phyloP scores from a whole-genome alignment of 1,139 yeast genomes.

The Kurtzmaniella quercitrusa region DNA sequence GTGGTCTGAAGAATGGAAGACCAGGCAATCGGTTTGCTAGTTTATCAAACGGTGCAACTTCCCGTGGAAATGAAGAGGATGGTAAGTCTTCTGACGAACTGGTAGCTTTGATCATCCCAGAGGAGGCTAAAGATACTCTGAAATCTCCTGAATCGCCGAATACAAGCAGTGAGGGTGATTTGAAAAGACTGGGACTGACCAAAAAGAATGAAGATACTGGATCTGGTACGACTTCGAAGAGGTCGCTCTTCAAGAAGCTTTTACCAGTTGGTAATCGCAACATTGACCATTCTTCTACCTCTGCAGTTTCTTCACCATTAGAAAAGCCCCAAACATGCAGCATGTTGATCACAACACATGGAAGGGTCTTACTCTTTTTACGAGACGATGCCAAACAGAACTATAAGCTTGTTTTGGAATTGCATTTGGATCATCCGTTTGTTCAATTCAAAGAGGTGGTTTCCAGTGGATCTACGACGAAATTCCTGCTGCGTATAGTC shows the following conservation, averaged over 20 bases:
- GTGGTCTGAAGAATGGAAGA: constrained; percentile 4
- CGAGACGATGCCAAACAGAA: constrained; percentile 29
- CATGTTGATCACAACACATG: constrained; percentile 51
- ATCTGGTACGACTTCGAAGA: constrained; percentile 5
- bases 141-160: constrained; percentile 1
- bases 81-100: constrained; percentile 18
- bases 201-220: neutral
- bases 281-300: neutral
- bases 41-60: constrained; percentile 6
- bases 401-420: constrained; percentile 43
- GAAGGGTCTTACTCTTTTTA: constrained; percentile 50
- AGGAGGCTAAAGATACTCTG: neutral
- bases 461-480: constrained; percentile 17
- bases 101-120: constrained; percentile 25
- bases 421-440: constrained; percentile 44
- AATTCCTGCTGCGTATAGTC: constrained; percentile 28
- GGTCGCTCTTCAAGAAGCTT: constrained; percentile 13
- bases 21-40: constrained; percentile 25
- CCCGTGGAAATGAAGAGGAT: constrained; percentile 2
- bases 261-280: constrained; percentile 7
- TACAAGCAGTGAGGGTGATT: constrained; percentile 1
- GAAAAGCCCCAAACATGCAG: constrained; percentile 43
- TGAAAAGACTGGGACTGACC: neutral
- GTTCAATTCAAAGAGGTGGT: constrained; percentile 55
- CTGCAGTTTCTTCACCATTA: constrained; percentile 16